Base-by-base conservation (phyloP, 441 rosid species). In the Flueggea neowawraea region DNA sequence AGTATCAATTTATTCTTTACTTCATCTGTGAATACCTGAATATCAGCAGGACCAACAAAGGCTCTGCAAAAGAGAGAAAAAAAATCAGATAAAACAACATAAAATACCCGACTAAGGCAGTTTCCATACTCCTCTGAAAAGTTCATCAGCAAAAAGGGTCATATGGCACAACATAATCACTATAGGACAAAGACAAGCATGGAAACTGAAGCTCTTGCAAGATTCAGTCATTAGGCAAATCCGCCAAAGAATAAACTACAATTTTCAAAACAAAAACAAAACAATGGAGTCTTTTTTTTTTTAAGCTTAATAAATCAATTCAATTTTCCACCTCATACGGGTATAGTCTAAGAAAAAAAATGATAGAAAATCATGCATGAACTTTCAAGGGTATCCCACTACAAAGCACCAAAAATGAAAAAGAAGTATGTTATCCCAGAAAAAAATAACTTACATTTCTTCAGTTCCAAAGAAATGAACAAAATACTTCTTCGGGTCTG, bases 401-500 rank as follows among this genome's bases (percentile, higher is more conserved):
- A 33, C 6, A 7, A 7, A 33, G 8, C 3, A 4, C n/a, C 4
- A 6, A 15, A 44, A 41, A 31, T 7, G 0, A 33, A 36, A 54
- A 54, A 54, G 12, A 12, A 16, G 6, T 3, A 33, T 9, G 55
- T 4, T 5, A 9, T 5, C 55, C 33, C 11, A 57, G n/a, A n/a
- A 61, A 16, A 58, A 58, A 49, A 53, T n/a, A 52, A 84, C 98
- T 87, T 77, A 96, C 98, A 96, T 92, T 82, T 95, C 98, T 74
- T 87, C 69, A n/a, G 99, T 92, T 73, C 99, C 97, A 70, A 90
- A 96, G 82, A 92, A 96, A 51, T 82, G 79, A 64, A 96, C 98
- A 78, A 96, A 93, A 69, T 83, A 75, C 74, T 93, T 96, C 83
- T 82, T 93, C 54, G 96, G 87, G 68, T 96, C 98, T 56, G 88